Evolutionary conservation across 495 filamentous ascomycete species (phyloP), one percentile per base, ranked within the genome.

Genomic region (Aspergillus panamensis): DNA sequence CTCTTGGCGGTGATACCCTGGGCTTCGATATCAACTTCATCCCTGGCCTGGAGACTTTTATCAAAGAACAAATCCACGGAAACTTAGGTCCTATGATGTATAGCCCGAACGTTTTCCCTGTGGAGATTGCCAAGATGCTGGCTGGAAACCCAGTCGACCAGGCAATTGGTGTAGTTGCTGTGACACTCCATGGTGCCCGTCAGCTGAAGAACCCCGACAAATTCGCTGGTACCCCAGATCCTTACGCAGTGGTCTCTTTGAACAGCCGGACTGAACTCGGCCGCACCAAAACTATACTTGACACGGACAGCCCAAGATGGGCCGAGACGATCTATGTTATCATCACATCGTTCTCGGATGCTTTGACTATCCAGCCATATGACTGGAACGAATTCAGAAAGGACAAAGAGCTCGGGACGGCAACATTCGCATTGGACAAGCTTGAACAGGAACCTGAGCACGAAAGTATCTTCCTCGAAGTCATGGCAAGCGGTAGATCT

Each of bases 1-100:
- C 94, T 9, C 84, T 99, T 45, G 94, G 95, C 60, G 95, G 95
- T 58, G 95, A 97, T 40, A 89, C 80, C 8, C 88, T 99, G 56
- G 94, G 94, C 49, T 96, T 99, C 69, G 94, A 99, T 69, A 96
- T 99, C 77, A 96, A 96, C 73, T 96, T 97, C 76, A 92, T 99
- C 59, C 94, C 95, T 25, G 92, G 93, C 51, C 78, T 99, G 20
- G 90, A 96, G 71, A 81, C 67, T 58, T 97, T 97, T 74, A 97
- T 99, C 65, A 86, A 89, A 73, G 95, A 97, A 53, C 90, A 94
- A 72, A 93, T 99, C 56, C 95, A 99, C 73, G 84, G 82, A 60
- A 96, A 91, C 62, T 76, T 98, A 35, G 84, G 84, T 2, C 94
- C 94, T 10, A 97, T 99, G 86, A 93, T 97, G 87, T 97, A 97